phyloP scores from a whole-genome alignment of 2,329 filamentous ascomycete species.

The Epichloe scottii region DNA sequence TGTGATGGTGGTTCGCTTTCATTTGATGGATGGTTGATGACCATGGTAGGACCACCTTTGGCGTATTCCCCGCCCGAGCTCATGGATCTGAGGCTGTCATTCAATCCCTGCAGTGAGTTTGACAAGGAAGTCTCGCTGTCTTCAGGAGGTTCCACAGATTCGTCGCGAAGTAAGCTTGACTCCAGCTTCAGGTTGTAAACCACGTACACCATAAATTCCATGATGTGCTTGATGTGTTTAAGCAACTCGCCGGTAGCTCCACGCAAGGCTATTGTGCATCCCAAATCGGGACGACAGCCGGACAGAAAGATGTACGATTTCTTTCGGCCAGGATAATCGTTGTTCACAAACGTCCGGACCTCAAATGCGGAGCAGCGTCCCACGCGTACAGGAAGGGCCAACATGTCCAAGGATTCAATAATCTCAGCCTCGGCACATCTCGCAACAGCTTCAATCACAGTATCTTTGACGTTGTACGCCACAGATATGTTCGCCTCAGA shows the following conservation, averaged over 20 bases:
- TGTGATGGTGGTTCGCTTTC: conserved; percentile 26
- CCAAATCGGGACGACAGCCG: conserved; percentile 77
- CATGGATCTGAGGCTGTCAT: conserved; percentile 25
- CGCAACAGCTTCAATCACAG: conserved; percentile 88
- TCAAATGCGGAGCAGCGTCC: conserved; percentile 81
- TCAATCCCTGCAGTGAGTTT: conserved; percentile 27
- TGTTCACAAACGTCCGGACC: conserved; percentile 87
- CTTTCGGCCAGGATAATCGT: conserved; percentile 57
- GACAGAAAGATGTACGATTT: conserved; percentile 96
- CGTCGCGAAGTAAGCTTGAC: conserved; percentile 85
- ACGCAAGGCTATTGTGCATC: conserved; percentile 85
- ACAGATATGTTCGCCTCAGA: conserved; percentile 85
- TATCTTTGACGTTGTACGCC: conserved; percentile 91
- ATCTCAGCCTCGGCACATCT: conserved; percentile 85
- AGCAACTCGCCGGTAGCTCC: conserved; percentile 63
- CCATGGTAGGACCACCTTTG: conserved; percentile 18
- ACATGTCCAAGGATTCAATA: conserved; percentile 89
- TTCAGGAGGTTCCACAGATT: conserved; percentile 72
- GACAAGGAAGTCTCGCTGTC: conserved; percentile 33
- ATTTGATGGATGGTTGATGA: conserved; percentile 23
- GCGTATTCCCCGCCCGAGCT: conserved; percentile 19
- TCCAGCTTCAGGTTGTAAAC: conserved; percentile 96
- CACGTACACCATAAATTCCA: conserved; percentile 98
- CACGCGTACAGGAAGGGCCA: conserved; percentile 59
- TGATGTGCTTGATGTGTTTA: conserved; percentile 76